Conservation (phyloP, 2,329 filamentous ascomycete species). For the Chaetomiaceae sp. region DNA sequence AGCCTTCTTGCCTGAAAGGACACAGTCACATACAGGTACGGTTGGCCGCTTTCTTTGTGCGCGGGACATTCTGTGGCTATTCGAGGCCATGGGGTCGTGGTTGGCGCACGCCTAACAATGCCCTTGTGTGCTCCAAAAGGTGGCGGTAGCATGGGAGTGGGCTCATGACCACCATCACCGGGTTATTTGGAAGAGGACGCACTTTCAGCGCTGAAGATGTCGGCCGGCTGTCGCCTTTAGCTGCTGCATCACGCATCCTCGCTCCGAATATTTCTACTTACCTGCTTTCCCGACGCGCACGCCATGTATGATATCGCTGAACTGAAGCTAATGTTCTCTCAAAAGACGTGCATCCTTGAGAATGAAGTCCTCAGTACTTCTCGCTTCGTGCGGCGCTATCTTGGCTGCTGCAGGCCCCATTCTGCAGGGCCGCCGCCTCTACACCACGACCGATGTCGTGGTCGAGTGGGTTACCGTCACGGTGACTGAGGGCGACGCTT, state of each 20-base stretch:
- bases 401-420: constrained; percentile 40
- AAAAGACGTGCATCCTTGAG: constrained; percentile 23
- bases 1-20: constrained; percentile 9
- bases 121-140: constrained; percentile 6
- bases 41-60: background rate
- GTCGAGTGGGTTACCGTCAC: constrained; percentile 43
- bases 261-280: background rate
- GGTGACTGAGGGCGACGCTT: constrained; percentile 23
- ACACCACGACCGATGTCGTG: constrained; percentile 36
- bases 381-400: constrained; percentile 41
- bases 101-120: constrained; percentile 2
- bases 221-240: background rate
- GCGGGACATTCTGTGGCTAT: too few relatives aligned
- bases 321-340: background rate
- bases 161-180: constrained; percentile 1
- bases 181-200: background rate
- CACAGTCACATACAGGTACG: constrained; percentile 7
- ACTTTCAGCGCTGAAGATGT: background rate
- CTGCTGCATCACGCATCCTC: background rate
- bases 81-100: background rate
- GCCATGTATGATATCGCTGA: background rate
- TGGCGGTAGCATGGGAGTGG: background rate
- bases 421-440: constrained; percentile 34
- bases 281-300: background rate
- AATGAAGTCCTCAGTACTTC: constrained; percentile 46